These are phyloP conservation scores for Citrus hindsii DNA, from an alignment of 345 rosid species.

Conservation along the genomic window DNA sequence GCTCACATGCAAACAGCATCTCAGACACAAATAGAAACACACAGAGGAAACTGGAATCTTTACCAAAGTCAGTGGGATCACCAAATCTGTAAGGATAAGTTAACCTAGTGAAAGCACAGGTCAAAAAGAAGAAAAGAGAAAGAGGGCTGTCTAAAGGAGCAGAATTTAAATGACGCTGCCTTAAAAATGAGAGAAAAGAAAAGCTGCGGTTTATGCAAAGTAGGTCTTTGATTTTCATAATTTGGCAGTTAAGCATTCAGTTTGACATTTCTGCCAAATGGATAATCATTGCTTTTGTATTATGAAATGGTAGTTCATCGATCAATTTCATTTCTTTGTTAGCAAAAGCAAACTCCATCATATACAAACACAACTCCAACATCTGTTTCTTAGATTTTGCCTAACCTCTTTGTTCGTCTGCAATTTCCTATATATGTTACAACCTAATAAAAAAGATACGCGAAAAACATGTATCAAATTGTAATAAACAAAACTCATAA, in stretches of 20 bases:
- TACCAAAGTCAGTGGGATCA: background rate
- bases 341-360: slow-evolving; percentile 15
- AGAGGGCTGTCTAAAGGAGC: slow-evolving; percentile 3
- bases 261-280: slow-evolving; percentile 11
- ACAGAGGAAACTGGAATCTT: slow-evolving; percentile 2
- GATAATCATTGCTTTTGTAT: background rate
- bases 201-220: background rate
- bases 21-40: background rate
- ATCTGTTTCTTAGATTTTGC: background rate
- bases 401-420: slow-evolving; percentile 11
- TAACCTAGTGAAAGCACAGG: slow-evolving; percentile 15
- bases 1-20: slow-evolving; percentile 36
- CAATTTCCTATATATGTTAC: slow-evolving; percentile 13
- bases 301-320: slow-evolving; percentile 3
- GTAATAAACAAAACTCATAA: slow-evolving; percentile 5
- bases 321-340: slow-evolving; percentile 21
- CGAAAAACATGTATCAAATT: background rate
- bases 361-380: slow-evolving; percentile 3
- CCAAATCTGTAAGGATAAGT: background rate
- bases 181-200: background rate
- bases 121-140: slow-evolving; percentile 13
- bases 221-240: background rate
- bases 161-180: background rate
- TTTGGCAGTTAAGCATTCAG: slow-evolving; percentile 13
- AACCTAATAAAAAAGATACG: background rate